A percentile compares a stretch with the other conserved stretches of the same genome.
Conservation (phyloP, 106 monocot genomes). For the Cymbidium sinense region DNA sequence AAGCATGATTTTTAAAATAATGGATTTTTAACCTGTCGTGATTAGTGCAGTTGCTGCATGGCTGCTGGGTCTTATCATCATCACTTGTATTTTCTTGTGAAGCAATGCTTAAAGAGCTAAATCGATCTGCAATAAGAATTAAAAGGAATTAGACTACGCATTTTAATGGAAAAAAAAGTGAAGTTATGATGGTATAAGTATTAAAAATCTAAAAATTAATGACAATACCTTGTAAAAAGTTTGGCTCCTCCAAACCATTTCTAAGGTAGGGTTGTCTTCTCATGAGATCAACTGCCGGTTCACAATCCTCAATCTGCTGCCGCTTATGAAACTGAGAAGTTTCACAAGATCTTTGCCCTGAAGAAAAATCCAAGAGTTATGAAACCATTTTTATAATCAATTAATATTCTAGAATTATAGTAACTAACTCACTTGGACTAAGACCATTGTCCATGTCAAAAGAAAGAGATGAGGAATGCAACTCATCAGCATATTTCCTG, state of each 20-base stretch:
- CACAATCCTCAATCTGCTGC: background rate
- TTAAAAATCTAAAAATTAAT: background rate
- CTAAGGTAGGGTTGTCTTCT: background rate
- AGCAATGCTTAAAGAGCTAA: background rate
- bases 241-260: background rate
- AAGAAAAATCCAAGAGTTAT: background rate
- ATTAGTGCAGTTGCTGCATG: background rate
- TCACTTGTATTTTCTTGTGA: background rate
- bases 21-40: slow-evolving; percentile 4
- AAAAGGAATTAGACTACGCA: no score
- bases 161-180: background rate
- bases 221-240: background rate
- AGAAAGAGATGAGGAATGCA: background rate
- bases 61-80: background rate
- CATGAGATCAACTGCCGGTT: background rate
- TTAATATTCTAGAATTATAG: background rate
- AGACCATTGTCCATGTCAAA: slow-evolving; percentile 3
- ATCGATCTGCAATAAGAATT: slow-evolving; percentile 1
- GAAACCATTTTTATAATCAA: background rate
- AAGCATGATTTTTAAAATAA: no score
- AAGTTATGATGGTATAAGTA: background rate
- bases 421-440: background rate
- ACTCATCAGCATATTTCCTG: slow-evolving; percentile 5
- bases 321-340: background rate
- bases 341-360: background rate